A percentile compares a stretch with the other conserved stretches of the same genome.
These are phyloP conservation scores for Leptographium lundbergii DNA, from an alignment of 2,329 filamentous ascomycete genomes.

Conservation along the genomic window DNA sequence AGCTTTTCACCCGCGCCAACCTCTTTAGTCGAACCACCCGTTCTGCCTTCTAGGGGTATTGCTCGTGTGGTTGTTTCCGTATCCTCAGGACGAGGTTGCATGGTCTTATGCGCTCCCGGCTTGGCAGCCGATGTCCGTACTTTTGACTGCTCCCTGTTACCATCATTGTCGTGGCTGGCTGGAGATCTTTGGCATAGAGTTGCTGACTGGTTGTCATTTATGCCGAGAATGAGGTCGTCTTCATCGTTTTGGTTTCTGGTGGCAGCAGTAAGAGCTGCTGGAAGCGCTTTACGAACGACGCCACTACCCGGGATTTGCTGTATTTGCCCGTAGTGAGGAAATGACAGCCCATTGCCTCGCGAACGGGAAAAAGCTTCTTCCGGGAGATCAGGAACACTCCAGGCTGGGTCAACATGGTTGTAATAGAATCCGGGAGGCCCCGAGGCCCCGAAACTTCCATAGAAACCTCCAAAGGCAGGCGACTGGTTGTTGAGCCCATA, in stretches of 20 bases:
- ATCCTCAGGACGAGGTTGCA: not conserved
- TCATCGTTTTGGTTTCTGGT: constrained; percentile 12
- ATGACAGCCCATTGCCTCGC: not conserved
- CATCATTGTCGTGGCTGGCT: not conserved
- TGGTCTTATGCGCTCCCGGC: not conserved
- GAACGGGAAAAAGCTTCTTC: constrained; percentile 7
- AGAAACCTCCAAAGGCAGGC: not conserved
- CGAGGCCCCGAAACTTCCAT: not conserved
- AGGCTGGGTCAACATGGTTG: constrained; percentile 21
- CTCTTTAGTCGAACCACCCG: not conserved
- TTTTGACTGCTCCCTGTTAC: not conserved
- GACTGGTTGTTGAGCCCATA: not conserved
- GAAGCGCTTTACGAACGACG: constrained; percentile 8
- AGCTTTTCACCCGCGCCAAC: not conserved
- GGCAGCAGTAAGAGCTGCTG: not conserved
- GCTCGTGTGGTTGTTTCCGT: not conserved
- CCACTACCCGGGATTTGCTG: not conserved
- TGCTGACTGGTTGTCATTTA: not conserved
- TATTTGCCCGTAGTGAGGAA: no score
- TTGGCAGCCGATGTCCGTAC: not conserved
- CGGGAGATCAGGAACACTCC: constrained; percentile 24
- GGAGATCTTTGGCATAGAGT: not conserved
- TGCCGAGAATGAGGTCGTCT: constrained; percentile 20
- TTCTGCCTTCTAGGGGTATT: not conserved
- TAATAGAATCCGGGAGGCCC: constrained; percentile 10